These are phyloP conservation scores for Bifiguratus adelaidae DNA, from an alignment of 192 early-diverging fungal genomes.

Conservation along the genomic window DNA sequence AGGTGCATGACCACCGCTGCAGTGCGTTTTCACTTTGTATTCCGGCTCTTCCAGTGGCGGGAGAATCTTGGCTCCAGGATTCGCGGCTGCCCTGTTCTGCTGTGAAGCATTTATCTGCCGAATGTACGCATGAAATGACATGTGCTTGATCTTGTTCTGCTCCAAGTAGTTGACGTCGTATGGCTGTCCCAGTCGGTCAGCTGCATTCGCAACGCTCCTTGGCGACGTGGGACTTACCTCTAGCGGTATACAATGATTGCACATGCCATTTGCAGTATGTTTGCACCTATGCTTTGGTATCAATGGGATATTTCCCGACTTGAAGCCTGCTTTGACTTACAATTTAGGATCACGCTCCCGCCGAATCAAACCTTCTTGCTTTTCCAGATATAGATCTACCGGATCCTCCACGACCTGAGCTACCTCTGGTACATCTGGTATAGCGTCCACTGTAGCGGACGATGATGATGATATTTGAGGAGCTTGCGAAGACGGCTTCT, in stretches of 20 bases:
- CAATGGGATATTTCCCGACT: slow-evolving; percentile 12
- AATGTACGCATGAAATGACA: slow-evolving; percentile 92
- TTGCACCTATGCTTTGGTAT: slow-evolving; percentile 49
- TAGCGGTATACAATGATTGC: slow-evolving; percentile 87
- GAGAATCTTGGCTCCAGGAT: slow-evolving; percentile 37
- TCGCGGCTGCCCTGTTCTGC: slow-evolving; percentile 43
- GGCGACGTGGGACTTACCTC: slow-evolving; percentile 28
- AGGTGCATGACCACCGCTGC: slow-evolving; percentile 70
- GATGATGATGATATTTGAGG: slow-evolving; percentile 11
- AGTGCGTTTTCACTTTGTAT: slow-evolving; percentile 70
- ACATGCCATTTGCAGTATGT: slow-evolving; percentile 76
- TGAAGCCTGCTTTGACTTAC: slow-evolving; percentile 28
- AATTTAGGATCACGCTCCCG: slow-evolving; percentile 68
- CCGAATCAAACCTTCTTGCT: slow-evolving; percentile 73
- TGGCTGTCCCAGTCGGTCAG: slow-evolving; percentile 31
- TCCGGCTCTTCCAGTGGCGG: slow-evolving; percentile 83
- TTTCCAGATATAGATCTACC: slow-evolving; percentile 74
- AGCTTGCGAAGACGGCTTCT: background rate
- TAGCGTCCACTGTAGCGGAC: slow-evolving; percentile 8
- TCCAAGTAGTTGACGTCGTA: slow-evolving; percentile 83
- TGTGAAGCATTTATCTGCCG: slow-evolving; percentile 56
- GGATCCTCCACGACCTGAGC: slow-evolving; percentile 44
- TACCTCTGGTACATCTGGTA: background rate
- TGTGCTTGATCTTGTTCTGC: slow-evolving; percentile 90
- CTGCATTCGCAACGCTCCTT: background rate